A percentile compares a stretch with the other conserved stretches of the same genome.
phyloP scores from a whole-genome alignment of 768 basidiomycete species.

The Scleroderma citrinum region DNA sequence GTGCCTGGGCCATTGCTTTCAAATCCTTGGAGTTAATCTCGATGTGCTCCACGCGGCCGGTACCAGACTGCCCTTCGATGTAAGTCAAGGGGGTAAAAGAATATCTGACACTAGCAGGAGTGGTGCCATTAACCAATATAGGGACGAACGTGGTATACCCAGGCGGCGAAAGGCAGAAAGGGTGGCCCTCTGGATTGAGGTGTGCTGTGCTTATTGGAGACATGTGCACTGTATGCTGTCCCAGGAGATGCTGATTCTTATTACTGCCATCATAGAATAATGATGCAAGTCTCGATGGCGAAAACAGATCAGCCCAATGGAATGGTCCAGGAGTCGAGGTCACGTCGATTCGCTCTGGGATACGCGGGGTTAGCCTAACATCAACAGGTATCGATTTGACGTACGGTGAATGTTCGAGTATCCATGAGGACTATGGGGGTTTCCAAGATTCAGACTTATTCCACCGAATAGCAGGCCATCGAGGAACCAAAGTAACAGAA shows the following conservation, averaged over 20 bases:
- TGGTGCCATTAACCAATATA: conserved; percentile 85
- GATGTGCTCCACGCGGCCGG: conserved; percentile 44
- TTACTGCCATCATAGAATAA: conserved; percentile 29
- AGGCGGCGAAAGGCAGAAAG: conserved; percentile 64
- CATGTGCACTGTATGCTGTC: conserved; percentile 88
- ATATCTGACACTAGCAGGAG: conserved; percentile 65
- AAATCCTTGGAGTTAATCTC: conserved; percentile 61
- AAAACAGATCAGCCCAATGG: conserved; percentile 43
- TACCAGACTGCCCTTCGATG: conserved; percentile 32
- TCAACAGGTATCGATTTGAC: conserved; percentile 1
- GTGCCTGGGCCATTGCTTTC: conserved; percentile 57
- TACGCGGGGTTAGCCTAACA: conserved; percentile 5
- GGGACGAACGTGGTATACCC: conserved; percentile 63
- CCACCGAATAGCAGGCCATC: conserved; percentile 71
- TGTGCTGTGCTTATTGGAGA: conserved; percentile 92
- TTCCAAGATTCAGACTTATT: conserved; percentile 48
- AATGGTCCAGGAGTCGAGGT: conserved; percentile 41
- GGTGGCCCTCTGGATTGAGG: conserved; percentile 69
- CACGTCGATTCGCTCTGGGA: conserved; percentile 31
- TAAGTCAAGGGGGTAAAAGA: conserved; percentile 62
- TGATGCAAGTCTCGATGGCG: conserved; percentile 46
- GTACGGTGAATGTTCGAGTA: conserved; percentile 30
- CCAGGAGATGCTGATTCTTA: conserved; percentile 60
- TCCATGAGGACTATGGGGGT: conserved; percentile 4
- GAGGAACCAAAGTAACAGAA: conserved; percentile 53